Evolutionary conservation across 1,139 yeast species (phyloP).

Genomic region (Komagataea norvegica): DNA sequence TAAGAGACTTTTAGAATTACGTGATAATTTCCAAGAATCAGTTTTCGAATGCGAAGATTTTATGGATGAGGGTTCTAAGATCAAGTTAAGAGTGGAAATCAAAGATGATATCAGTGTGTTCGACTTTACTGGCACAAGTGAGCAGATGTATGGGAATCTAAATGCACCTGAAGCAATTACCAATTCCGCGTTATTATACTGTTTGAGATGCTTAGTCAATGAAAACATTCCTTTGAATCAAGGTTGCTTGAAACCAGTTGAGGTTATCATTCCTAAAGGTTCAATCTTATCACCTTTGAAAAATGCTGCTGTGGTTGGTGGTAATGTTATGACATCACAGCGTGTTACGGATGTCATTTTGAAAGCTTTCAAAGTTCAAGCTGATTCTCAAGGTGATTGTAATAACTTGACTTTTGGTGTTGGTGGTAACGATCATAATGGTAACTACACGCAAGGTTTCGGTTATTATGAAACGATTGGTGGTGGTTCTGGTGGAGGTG

Average conservation of each 20-base stretch:
- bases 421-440: slow-evolving; percentile 37
- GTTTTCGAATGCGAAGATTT: slow-evolving; percentile 35
- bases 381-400: slow-evolving; percentile 73
- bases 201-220: slow-evolving; percentile 67
- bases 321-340: slow-evolving; percentile 85
- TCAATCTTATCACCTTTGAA: slow-evolving; percentile 65
- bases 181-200: slow-evolving; percentile 76
- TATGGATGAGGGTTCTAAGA: slow-evolving; percentile 45
- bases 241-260: slow-evolving; percentile 73
- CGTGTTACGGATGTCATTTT: slow-evolving; percentile 75
- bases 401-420: slow-evolving; percentile 70
- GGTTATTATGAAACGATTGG: slow-evolving; percentile 73
- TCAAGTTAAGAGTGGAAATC: slow-evolving; percentile 35
- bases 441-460: slow-evolving; percentile 45
- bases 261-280: slow-evolving; percentile 61
- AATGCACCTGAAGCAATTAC: slow-evolving; percentile 73
- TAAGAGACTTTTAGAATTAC: slow-evolving; percentile 31
- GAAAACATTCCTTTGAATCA: slow-evolving; percentile 81
- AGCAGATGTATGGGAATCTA: slow-evolving; percentile 55
- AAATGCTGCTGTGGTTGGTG: slow-evolving; percentile 86
- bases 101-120: slow-evolving; percentile 36
- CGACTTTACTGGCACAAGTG: slow-evolving; percentile 49
- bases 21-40: slow-evolving; percentile 22
- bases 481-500: slow-evolving; percentile 69
- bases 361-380: slow-evolving; percentile 72